Percentiles rank a stretch among this genome's conserved stretches.
Conservation (phyloP, 352 stramenopile species). For the Pythium folliculosum region DNA sequence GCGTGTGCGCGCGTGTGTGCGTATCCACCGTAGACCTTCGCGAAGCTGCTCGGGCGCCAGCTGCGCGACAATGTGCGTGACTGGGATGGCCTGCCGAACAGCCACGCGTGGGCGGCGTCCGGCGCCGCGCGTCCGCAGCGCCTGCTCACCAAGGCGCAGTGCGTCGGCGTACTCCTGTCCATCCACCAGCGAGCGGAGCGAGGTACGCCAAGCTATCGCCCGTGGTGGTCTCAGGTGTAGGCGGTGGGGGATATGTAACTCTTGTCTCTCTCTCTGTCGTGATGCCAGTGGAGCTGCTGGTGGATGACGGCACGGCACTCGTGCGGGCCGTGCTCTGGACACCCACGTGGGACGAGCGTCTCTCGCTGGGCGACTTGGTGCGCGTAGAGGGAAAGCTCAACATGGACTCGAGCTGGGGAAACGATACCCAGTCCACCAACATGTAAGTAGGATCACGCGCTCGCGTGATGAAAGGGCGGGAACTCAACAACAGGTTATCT, state of each 20-base stretch:
- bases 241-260: not conserved
- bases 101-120: constrained; percentile 48
- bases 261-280: not conserved
- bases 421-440: not conserved
- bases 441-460: constrained; percentile 6
- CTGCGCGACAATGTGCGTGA: constrained; percentile 39
- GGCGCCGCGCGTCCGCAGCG: constrained; percentile 25
- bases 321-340: constrained; percentile 62
- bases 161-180: constrained; percentile 59
- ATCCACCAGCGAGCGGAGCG: constrained; percentile 53
- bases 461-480: not conserved
- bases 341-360: constrained; percentile 14
- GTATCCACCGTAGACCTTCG: constrained; percentile 48
- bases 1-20: not conserved
- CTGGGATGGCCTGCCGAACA: constrained; percentile 55
- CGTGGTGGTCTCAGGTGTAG: not conserved
- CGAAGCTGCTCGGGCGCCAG: constrained; percentile 61
- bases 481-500: not conserved
- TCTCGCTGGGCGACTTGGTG: constrained; percentile 67
- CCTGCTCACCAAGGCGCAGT: constrained; percentile 74
- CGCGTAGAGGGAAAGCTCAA: constrained; percentile 78
- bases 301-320: constrained; percentile 75
- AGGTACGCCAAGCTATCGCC: constrained; percentile 31
- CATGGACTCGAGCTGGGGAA: constrained; percentile 46
- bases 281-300: constrained; percentile 57